These are phyloP conservation scores for Penicillium psychrosexuale DNA, from an alignment of 2,329 filamentous ascomycete genomes.

Conservation along the genomic window DNA sequence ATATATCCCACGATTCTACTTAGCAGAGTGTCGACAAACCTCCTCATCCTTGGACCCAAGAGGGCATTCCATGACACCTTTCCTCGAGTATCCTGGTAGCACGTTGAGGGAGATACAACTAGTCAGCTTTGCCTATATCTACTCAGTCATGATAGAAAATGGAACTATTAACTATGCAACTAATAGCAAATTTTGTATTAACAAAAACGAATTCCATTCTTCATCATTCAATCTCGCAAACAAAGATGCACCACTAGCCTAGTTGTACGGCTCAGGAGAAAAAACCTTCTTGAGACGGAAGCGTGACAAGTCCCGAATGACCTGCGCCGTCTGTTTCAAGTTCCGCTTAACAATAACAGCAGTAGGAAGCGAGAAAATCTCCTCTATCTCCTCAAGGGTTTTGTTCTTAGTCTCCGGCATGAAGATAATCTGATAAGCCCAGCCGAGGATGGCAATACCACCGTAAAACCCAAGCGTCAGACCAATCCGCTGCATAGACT, in stretches of 20 bases:
- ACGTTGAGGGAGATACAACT: too few species aligned
- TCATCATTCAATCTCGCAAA: neutral
- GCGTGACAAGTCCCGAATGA: slow-evolving; percentile 45
- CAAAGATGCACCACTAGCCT: neutral
- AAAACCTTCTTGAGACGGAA: slow-evolving; percentile 51
- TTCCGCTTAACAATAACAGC: slow-evolving; percentile 62
- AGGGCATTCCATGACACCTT: too few species aligned
- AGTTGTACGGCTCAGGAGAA: slow-evolving; percentile 24
- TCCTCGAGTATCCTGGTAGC: too few species aligned
- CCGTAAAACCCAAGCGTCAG: slow-evolving; percentile 70
- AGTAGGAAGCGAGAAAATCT: slow-evolving; percentile 63
- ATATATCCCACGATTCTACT: too few species aligned
- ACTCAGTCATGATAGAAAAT: too few species aligned
- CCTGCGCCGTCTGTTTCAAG: slow-evolving; percentile 43
- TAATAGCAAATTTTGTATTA: neutral
- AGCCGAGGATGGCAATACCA: slow-evolving; percentile 67
- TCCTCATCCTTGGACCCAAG: too few species aligned
- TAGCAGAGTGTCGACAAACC: too few species aligned
- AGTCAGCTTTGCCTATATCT: too few species aligned
- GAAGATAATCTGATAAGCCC: slow-evolving; percentile 70
- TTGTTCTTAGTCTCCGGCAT: slow-evolving; percentile 73
- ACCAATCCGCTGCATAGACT: slow-evolving; percentile 64
- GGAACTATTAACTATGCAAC: too few species aligned
- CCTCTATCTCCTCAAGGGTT: slow-evolving; percentile 68
- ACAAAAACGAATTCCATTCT: neutral